phyloP scores from a whole-genome alignment of 495 filamentous ascomycete genomes.

The Pyrenopolyporus hunteri region DNA sequence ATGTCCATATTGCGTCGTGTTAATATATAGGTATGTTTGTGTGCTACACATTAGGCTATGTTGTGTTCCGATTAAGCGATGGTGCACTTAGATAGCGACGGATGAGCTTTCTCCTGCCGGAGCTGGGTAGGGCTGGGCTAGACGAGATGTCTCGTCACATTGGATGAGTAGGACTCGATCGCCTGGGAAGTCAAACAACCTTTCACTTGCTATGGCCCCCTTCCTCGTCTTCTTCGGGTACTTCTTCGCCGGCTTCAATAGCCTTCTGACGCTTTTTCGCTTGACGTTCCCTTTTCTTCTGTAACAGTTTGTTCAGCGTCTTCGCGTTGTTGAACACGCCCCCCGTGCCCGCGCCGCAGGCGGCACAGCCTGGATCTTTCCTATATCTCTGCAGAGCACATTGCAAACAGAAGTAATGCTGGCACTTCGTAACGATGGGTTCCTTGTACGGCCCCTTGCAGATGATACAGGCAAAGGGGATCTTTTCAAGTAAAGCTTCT shows the following conservation, averaged over 20 bases:
- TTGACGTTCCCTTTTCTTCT: conserved; percentile 78
- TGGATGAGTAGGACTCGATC: no score
- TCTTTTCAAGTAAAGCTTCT: conserved; percentile 78
- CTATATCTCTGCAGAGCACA: conserved; percentile 87
- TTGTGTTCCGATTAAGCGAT: no score
- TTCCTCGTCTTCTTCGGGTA: conserved; percentile 72
- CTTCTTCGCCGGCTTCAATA: conserved; percentile 72
- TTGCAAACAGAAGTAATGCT: conserved; percentile 92
- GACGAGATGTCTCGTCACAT: no score
- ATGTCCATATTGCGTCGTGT: no score
- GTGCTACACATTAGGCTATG: no score
- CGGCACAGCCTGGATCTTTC: conserved; percentile 79
- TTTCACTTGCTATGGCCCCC: conserved; percentile 44
- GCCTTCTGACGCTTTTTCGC: conserved; percentile 72
- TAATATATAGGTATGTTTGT: no score
- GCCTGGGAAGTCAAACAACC: no score
- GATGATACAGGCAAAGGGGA: conserved; percentile 95
- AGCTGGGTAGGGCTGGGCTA: no score
- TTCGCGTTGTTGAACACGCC: conserved; percentile 92
- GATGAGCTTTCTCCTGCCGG: no score
- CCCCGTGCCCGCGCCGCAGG: conserved; percentile 80
- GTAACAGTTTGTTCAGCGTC: conserved; percentile 77
- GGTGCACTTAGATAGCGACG: no score
- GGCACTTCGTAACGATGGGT: conserved; percentile 87
- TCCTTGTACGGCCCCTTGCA: conserved; percentile 81